phyloP scores from a whole-genome alignment of 352 stramenopile genomes.

The Globisporangium viniferum region DNA sequence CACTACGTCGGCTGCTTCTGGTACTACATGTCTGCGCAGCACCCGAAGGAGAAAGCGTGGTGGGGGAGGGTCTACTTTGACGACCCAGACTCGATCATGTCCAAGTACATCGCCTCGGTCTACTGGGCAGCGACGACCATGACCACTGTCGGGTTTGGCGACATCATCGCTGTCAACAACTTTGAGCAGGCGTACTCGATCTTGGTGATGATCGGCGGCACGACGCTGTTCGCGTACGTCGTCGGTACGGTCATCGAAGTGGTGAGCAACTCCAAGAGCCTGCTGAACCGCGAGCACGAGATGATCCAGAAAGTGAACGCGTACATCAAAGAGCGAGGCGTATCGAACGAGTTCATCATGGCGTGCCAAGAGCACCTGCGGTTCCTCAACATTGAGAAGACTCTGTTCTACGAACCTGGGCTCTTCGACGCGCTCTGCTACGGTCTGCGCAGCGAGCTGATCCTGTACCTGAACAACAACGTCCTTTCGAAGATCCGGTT shows the following conservation, averaged over 20 bases:
- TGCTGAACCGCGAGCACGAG: slow-evolving; percentile 72
- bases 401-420: slow-evolving; percentile 55
- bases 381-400: slow-evolving; percentile 69
- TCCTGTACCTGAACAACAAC: slow-evolving; percentile 56
- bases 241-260: slow-evolving; percentile 81
- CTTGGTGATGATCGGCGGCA: slow-evolving; percentile 80
- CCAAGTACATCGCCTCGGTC: slow-evolving; percentile 78
- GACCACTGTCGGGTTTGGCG: slow-evolving; percentile 84
- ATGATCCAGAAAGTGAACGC: slow-evolving; percentile 68
- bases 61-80: slow-evolving; percentile 61
- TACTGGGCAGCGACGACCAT: slow-evolving; percentile 88
- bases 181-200: slow-evolving; percentile 76
- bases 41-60: slow-evolving; percentile 37
- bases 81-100: slow-evolving; percentile 42
- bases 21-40: slow-evolving; percentile 73
- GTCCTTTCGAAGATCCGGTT: slow-evolving; percentile 67
- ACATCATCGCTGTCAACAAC: slow-evolving; percentile 73
- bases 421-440: slow-evolving; percentile 71
- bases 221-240: slow-evolving; percentile 78
- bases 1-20: slow-evolving; percentile 85
- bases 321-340: slow-evolving; percentile 76
- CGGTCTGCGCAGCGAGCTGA: slow-evolving; percentile 59
- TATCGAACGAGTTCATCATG: slow-evolving; percentile 63
- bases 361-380: slow-evolving; percentile 75
- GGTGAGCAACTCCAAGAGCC: slow-evolving; percentile 73